Base-by-base conservation (phyloP, 202 grass and related monocot genomes). In the Hordeum pubiflorum region DNA sequence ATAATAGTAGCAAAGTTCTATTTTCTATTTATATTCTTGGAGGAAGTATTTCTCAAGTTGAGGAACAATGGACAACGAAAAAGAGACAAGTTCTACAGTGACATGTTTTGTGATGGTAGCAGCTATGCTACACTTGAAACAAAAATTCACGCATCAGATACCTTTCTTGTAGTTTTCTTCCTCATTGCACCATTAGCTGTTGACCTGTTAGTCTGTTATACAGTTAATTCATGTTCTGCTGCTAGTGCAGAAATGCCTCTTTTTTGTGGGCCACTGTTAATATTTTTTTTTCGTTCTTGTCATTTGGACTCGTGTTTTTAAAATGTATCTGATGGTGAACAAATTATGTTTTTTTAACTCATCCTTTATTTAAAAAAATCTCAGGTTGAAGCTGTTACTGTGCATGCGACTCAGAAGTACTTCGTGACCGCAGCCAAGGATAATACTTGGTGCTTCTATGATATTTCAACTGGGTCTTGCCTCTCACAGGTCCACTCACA, bases 371-470 rank as follows among this genome's bases (percentile, higher is more conserved):
- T 76, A 27, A 18, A 73, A 68, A 46, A 75, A 14, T 71, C 20
- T 77, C 76, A 99, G 97, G 91, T 99, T 63, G 91, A 99, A 91
- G 97, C 93, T 79, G 93, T 99, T 36, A 96, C 97, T 64, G 86
- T 99, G 26, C 97, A 99, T 90, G 97, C 93, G 9, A 99, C 97
- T 43, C 89, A 93, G 66, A 99, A 93, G 72, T 99, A 93, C 79
- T 93, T 96, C 46, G 97, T 96, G 72, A 91, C 89, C 22, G 97
- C 89, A 83, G 87, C 90, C 40, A 90, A 90, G 97, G 97, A 99
- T 90, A 93, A 93, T 83, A 89, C 97, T 6, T 99, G 97, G 97
- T 99, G 97, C 84, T 99, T 99, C 89, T 96, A 99, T 87, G 97
- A 99, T 85, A 88, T 99, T 23, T 83, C 87, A 63, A 89, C 91